Evolutionary conservation across 139 green algal species (phyloP), one percentile per base, ranked within the genome.

Genomic region (Picochlorum sp.): DNA sequence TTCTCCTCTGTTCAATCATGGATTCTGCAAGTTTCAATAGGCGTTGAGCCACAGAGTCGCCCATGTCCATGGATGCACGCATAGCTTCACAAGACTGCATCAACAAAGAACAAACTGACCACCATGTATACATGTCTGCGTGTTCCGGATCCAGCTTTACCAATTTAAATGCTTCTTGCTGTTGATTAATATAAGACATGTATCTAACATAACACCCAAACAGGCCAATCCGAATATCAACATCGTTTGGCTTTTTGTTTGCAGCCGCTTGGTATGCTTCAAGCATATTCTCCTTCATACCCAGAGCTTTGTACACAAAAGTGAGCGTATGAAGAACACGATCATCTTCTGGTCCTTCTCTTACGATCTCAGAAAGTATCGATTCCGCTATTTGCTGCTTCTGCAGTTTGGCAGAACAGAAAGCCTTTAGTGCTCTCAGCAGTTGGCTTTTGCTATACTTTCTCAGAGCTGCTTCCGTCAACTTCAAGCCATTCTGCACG

Each of bases 111-210:
- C 72, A 43, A 7, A 86, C 63, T 2, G 77, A 65, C 83, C 81
- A 92, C 83, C 83, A 92, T 20, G 69, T 47, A 61, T 83, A 88
- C 6, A 40, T 37, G 28, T 75, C 71, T 20, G 7, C 39, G 14
- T 49, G 25, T 26, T 43, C n/a, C 8, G 51, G 53, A 45, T 40
- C 26, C 18, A 62, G 18, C 66, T 85, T 89, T 57, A 69, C 64
- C 24, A 92, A 73, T 54, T 72, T 70, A 53, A 85, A 73, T 2
- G 81, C 81, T 29, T 79, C 51, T 68, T 89, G 84, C 79, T 92
- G 84, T 70, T 89, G 81, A 61, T 78, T 80, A 10, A 80, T 66
- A 40, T 77, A 83, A 24, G 73, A 61, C 29, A 51, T 58, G 18
- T 83, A 68, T 67, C 79, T 89, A 69, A 82, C 69, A 51, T 89